These are phyloP conservation scores for Fusarium euwallaceae DNA, from an alignment of 2,329 filamentous ascomycete genomes.

Conservation along the genomic window DNA sequence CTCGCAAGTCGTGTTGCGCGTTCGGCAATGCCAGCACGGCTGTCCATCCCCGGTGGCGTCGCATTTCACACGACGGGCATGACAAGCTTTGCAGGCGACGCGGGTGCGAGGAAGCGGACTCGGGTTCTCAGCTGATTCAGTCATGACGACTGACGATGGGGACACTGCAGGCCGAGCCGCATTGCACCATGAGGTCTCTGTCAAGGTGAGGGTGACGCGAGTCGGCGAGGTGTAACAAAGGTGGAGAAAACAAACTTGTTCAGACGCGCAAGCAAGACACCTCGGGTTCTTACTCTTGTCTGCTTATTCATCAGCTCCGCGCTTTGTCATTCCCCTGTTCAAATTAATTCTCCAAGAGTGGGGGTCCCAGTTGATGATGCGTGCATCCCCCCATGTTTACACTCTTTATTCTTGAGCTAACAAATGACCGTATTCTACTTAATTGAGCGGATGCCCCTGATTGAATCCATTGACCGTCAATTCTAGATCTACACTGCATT, in stretches of 20 bases:
- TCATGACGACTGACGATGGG: neutral
- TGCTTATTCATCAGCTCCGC: neutral
- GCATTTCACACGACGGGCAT: conserved; percentile 37
- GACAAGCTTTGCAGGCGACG: conserved; percentile 39
- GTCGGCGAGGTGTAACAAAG: neutral
- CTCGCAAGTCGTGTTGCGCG: conserved; percentile 23
- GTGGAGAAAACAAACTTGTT: neutral
- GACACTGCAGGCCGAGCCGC: neutral
- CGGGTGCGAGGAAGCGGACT: conserved; percentile 15
- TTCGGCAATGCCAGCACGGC: conserved; percentile 41
- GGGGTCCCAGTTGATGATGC: neutral
- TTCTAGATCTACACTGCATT: neutral
- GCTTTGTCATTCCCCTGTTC: neutral
- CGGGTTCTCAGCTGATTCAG: neutral
- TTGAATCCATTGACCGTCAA: neutral
- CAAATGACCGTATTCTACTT: neutral
- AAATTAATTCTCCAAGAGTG: neutral
- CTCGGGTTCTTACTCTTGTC: neutral
- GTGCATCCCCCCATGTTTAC: neutral
- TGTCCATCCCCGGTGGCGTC: conserved; percentile 33
- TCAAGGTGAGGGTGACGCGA: neutral
- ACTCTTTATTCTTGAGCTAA: neutral
- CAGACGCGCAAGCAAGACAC: neutral
- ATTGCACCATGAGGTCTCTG: neutral
- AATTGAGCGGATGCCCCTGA: neutral